These are phyloP conservation scores for Stramenopiles sp. DNA, from an alignment of 352 stramenopile genomes.

Conservation along the genomic window DNA sequence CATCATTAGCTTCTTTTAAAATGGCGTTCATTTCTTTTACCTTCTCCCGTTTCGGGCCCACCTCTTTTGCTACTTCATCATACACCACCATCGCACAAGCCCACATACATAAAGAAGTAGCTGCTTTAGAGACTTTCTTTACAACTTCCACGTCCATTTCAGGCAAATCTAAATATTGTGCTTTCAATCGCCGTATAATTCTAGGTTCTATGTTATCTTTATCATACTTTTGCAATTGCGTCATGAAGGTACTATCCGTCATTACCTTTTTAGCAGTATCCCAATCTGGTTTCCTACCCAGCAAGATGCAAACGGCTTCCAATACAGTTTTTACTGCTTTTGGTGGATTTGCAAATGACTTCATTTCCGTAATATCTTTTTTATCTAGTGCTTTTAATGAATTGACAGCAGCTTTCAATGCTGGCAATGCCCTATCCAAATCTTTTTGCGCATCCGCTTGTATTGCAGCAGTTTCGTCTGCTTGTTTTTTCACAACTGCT, in stretches of 20 bases:
- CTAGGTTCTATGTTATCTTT: slow-evolving; percentile 61
- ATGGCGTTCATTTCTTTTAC: slow-evolving; percentile 81
- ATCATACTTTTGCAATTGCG: slow-evolving; percentile 67
- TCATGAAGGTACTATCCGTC: slow-evolving; percentile 53
- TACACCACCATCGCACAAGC: slow-evolving; percentile 95
- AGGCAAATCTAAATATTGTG: no score
- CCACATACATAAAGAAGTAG: slow-evolving; percentile 89
- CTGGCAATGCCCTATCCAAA: slow-evolving; percentile 69
- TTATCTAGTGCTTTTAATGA: slow-evolving; percentile 66
- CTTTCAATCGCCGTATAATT: no score
- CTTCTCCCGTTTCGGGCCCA: slow-evolving; percentile 93
- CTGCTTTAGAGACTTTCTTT: slow-evolving; percentile 84
- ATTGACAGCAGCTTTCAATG: slow-evolving; percentile 60
- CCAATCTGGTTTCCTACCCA: slow-evolving; percentile 74
- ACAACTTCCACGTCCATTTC: slow-evolving; percentile 81
- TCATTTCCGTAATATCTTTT: slow-evolving; percentile 76
- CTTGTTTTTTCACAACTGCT: no score
- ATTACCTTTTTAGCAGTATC: slow-evolving; percentile 71
- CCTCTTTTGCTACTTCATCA: slow-evolving; percentile 91
- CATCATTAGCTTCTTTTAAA: slow-evolving; percentile 90
- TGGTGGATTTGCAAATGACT: slow-evolving; percentile 74
- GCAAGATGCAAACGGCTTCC: slow-evolving; percentile 72
- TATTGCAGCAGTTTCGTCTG: slow-evolving; percentile 52
- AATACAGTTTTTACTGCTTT: slow-evolving; percentile 71
- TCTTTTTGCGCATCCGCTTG: slow-evolving; percentile 74